Evolutionary conservation across 805 yeast species (phyloP).

Genomic region (Starmerella geochares): DNA sequence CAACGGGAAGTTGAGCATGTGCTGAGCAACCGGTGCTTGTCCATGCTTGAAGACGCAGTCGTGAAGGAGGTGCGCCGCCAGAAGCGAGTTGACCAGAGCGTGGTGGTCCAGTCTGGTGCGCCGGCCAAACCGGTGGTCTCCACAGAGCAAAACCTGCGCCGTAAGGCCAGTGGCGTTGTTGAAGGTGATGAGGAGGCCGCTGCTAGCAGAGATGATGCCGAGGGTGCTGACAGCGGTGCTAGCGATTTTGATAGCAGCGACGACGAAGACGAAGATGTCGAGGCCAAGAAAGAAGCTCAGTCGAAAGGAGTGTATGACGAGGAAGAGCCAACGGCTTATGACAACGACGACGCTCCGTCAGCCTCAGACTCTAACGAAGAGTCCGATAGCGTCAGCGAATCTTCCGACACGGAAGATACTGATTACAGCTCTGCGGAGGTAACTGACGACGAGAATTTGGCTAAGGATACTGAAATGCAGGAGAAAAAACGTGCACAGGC

Average conservation of each 20-base stretch:
- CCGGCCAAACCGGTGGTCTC: constrained; percentile 30
- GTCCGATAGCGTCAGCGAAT: constrained; percentile 10
- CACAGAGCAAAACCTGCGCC: constrained; percentile 52
- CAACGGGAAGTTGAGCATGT: constrained; percentile 67
- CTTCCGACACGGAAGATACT: constrained; percentile 13
- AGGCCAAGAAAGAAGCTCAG: constrained; percentile 78
- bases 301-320: constrained; percentile 84
- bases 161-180: constrained; percentile 28
- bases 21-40: constrained; percentile 55
- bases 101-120: constrained; percentile 34
- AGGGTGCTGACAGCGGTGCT: constrained; percentile 41
- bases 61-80: constrained; percentile 75
- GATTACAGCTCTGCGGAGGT: constrained; percentile 16
- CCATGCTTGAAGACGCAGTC: constrained; percentile 60
- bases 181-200: constrained; percentile 27
- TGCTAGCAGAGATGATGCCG: constrained; percentile 12
- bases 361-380: constrained; percentile 36
- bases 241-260: constrained; percentile 93
- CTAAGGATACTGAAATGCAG: constrained; percentile 1
- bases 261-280: constrained; percentile 85
- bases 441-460: not conserved
- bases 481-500: constrained; percentile 15
- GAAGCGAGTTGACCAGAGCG: constrained; percentile 38
- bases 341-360: constrained; percentile 31
- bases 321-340: constrained; percentile 38